phyloP scores from a whole-genome alignment of 1,284 basidiomycete species.

The Golubevia pallescens region DNA sequence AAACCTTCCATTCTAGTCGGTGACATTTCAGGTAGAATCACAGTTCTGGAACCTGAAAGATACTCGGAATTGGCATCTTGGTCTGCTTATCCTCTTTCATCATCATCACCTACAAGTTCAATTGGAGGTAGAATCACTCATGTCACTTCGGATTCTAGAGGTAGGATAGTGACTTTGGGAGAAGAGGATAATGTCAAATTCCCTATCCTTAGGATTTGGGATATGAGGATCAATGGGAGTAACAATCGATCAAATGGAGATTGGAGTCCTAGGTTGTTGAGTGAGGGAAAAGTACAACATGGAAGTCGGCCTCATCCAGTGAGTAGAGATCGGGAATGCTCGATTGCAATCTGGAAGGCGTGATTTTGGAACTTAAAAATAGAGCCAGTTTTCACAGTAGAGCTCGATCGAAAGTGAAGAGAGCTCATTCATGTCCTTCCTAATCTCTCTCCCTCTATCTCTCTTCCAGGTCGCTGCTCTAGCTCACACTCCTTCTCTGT shows the following conservation, averaged over 20 bases:
- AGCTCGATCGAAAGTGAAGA: slow-evolving; percentile 2
- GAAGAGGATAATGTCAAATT: slow-evolving; percentile 37
- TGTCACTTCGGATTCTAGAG: slow-evolving; percentile 34
- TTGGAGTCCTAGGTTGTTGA: slow-evolving; percentile 37
- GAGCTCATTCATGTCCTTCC: background rate
- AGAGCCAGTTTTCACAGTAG: too few relatives aligned
- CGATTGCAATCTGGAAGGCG: too few relatives aligned
- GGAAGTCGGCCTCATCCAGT: slow-evolving; percentile 41
- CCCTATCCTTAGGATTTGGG: slow-evolving; percentile 53
- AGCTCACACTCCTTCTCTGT: slow-evolving; percentile 40
- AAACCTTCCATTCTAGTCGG: slow-evolving; percentile 25
- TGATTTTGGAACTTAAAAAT: too few relatives aligned
- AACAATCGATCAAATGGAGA: background rate
- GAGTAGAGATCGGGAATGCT: background rate
- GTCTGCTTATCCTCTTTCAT: slow-evolving; percentile 31
- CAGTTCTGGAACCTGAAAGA: slow-evolving; percentile 39
- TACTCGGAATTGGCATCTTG: slow-evolving; percentile 32
- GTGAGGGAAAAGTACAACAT: slow-evolving; percentile 51
- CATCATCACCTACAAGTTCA: background rate
- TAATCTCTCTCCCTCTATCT: background rate
- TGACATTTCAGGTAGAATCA: slow-evolving; percentile 26
- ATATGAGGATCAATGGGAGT: slow-evolving; percentile 20
- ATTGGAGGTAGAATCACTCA: slow-evolving; percentile 28
- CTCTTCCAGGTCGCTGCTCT: slow-evolving; percentile 30
- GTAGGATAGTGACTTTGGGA: slow-evolving; percentile 36